These are phyloP conservation scores for Ceraceosorus guamensis DNA, from an alignment of 1,284 basidiomycete genomes.

Conservation along the genomic window DNA sequence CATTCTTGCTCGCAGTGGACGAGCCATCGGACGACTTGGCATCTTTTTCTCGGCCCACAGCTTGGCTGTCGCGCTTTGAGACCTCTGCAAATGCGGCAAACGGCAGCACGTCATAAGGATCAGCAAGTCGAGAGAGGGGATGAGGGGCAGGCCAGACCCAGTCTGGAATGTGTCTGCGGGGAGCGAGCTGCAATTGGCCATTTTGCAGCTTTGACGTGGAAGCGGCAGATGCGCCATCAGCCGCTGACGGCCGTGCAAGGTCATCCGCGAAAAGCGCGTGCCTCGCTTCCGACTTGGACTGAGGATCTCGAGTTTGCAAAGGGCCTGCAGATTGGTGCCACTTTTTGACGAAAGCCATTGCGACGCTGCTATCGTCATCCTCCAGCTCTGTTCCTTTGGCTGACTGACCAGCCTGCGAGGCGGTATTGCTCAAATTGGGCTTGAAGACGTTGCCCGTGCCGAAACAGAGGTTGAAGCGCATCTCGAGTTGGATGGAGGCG, in stretches of 20 bases:
- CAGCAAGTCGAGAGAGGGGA: slow-evolving; percentile 16
- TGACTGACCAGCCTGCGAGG: too few relatives aligned
- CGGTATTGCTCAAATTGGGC: too few relatives aligned
- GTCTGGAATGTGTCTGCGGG: slow-evolving; percentile 25
- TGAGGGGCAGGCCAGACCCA: slow-evolving; percentile 35
- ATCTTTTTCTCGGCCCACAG: background rate
- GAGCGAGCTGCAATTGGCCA: slow-evolving; percentile 28
- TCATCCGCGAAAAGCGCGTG: too few relatives aligned
- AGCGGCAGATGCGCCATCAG: background rate
- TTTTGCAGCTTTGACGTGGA: too few relatives aligned
- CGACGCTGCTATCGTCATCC: slow-evolving; percentile 1
- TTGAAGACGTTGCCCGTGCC: background rate
- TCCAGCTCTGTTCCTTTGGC: slow-evolving; percentile 4
- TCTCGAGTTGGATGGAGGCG: slow-evolving; percentile 26
- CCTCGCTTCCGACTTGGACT: too few relatives aligned
- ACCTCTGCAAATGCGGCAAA: slow-evolving; percentile 10
- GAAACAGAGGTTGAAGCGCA: slow-evolving; percentile 11
- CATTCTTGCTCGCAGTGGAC: background rate
- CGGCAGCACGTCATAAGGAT: slow-evolving; percentile 13
- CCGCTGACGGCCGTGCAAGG: too few relatives aligned
- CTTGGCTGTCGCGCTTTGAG: background rate
- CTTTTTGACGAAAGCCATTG: slow-evolving; percentile 27
- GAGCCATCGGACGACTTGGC: background rate
- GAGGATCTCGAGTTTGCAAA: too few relatives aligned
- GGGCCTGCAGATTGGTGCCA: too few relatives aligned